A percentile compares a stretch with the other conserved stretches of the same genome.
These are phyloP conservation scores for Zygosaccharomyces pseudobailii DNA, from an alignment of 1,139 yeast genomes.

Conservation along the genomic window DNA sequence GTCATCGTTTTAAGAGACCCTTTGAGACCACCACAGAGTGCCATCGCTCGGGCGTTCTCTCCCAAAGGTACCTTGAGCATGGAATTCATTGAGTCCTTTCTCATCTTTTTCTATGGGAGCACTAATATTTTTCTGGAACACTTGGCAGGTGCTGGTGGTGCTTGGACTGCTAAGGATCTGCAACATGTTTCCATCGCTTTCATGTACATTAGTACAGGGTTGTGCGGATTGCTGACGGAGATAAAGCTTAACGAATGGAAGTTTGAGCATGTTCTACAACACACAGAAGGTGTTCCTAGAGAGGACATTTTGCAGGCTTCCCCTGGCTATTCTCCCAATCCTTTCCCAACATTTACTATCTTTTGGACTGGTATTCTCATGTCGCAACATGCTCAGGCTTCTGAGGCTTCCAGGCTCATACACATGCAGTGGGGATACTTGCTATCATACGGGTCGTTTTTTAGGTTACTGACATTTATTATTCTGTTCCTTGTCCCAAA, in stretches of 20 bases:
- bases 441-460: slow-evolving; percentile 69
- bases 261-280: slow-evolving; percentile 32
- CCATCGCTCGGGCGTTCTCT: slow-evolving; percentile 17
- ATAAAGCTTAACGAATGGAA: slow-evolving; percentile 43
- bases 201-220: slow-evolving; percentile 86
- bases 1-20: slow-evolving; percentile 40
- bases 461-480: slow-evolving; percentile 66
- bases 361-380: slow-evolving; percentile 96
- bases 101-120: slow-evolving; percentile 81
- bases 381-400: slow-evolving; percentile 91
- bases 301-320: slow-evolving; percentile 41
- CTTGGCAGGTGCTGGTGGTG: slow-evolving; percentile 67
- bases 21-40: slow-evolving; percentile 33
- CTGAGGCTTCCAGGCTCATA: slow-evolving; percentile 65
- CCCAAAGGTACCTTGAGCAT: slow-evolving; percentile 63
- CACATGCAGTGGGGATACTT: slow-evolving; percentile 92
- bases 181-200: slow-evolving; percentile 96
- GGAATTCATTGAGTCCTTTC: slow-evolving; percentile 77
- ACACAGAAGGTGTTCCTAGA: slow-evolving; percentile 22
- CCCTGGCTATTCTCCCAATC: slow-evolving; percentile 81
- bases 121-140: slow-evolving; percentile 90
- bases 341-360: slow-evolving; percentile 87
- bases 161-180: slow-evolving; percentile 86
- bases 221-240: slow-evolving; percentile 84
- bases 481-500: slow-evolving; percentile 52